Base-by-base conservation (phyloP, 176 grass and related monocot genomes). In the Oryza glaberrima region DNA sequence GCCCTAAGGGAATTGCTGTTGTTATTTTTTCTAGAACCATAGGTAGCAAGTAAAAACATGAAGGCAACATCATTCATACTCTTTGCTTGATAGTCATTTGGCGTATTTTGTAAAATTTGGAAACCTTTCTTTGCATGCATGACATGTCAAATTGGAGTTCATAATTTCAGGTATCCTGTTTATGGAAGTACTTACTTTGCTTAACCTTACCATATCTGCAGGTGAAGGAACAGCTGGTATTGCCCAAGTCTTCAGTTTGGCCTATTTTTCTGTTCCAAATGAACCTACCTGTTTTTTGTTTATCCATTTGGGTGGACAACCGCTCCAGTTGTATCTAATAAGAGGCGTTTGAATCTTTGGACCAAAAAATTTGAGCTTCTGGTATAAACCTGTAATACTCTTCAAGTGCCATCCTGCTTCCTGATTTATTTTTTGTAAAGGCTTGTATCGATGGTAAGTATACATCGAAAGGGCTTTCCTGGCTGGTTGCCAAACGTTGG, bases 341-440 rank as follows among this genome's bases (percentile, higher is more conserved):
- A 89, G 87, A 75, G 87, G 64, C 25, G 23, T 46, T 47, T 84
- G 70, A 75, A 84, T 82, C 45, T 19, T 49, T 88, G 25, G 44
- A 48, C 75, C 43, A 2, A 45, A 47, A 51, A n/a, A 66, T 28
- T 13, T 16, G n/a, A n/a, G 67, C 80, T 66, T 65, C 51, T 15
- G 79, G 14, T 70, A 65, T 63, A 23, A 63, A 63, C n/a, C 11
- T 63, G 9, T 63, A 36, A 66, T 73, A 20, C 20, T 63, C 20
- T 6, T 56, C 0, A 28, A 48, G 68, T 79, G 6, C 70, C 30
- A 28, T 49, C 19, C 30, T 6, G 71, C 66, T 68, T 51, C 14
- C 2, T 77, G 61, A 13, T 16, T 48, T 65, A 26, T 30, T 77
- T 30, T 61, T 16, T 58, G 15, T 54, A 19, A 56, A 19, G 1